Percentiles rank a stretch among this genome's conserved stretches.
phyloP scores from a whole-genome alignment of 2,329 filamentous ascomycete species.

The Fusarium nematophilum region DNA sequence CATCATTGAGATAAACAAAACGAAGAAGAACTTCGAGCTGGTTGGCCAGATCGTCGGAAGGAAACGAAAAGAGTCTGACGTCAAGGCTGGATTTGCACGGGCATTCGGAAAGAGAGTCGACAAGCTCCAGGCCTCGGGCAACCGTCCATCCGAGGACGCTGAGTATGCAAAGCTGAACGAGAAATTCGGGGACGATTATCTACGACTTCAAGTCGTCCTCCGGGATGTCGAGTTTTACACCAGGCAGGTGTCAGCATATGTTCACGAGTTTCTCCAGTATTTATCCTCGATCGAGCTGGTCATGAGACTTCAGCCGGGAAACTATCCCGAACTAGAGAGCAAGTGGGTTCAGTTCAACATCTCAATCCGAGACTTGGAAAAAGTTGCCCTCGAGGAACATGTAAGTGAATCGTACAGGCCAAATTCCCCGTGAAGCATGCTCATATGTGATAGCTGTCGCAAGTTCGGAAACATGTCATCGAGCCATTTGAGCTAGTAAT shows the following conservation, averaged over 20 bases:
- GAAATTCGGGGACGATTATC: conserved; percentile 90
- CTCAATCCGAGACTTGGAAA: conserved; percentile 86
- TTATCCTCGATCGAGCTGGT: conserved; percentile 85
- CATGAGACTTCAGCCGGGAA: conserved; percentile 77
- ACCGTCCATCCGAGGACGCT: conserved; percentile 77
- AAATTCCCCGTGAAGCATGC: neutral
- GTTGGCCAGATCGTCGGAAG: conserved; percentile 89
- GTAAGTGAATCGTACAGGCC: conserved; percentile 61
- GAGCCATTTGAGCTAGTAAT: conserved; percentile 84
- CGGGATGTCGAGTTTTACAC: conserved; percentile 95
- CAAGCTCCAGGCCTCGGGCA: conserved; percentile 76
- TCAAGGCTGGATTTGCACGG: conserved; percentile 84
- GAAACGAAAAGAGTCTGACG: conserved; percentile 89
- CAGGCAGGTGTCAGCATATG: conserved; percentile 81
- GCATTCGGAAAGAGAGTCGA: conserved; percentile 91
- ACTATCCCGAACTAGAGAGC: conserved; percentile 86
- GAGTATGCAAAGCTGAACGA: conserved; percentile 85
- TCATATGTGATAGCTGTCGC: conserved; percentile 58
- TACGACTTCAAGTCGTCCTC: conserved; percentile 90
- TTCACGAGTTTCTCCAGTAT: conserved; percentile 84
- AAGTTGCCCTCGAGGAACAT: conserved; percentile 85
- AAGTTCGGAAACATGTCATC: conserved; percentile 85
- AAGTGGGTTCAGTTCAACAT: conserved; percentile 95
- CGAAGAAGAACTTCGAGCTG: conserved; percentile 93
- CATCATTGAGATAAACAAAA: conserved; percentile 89